phyloP scores from a whole-genome alignment of 768 basidiomycete species.

The Dacryopinax spathularia region DNA sequence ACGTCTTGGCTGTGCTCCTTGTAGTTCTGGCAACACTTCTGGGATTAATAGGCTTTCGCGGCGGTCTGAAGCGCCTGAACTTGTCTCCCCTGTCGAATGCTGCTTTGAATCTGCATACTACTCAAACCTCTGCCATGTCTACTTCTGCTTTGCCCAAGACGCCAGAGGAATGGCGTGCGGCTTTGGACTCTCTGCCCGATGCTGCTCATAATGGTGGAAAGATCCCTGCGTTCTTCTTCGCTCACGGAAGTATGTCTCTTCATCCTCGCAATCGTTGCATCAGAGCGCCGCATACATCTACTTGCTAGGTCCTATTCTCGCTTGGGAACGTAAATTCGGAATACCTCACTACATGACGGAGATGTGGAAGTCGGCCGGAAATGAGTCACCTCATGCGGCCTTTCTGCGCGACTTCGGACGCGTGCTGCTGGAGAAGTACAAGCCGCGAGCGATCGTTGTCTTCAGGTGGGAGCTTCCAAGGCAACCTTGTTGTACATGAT shows the following conservation, averaged over 20 bases:
- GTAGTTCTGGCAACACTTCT: not conserved
- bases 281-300: not conserved
- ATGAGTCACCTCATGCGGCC: constrained; percentile 37
- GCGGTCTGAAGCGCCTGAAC: too few species aligned
- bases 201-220: constrained; percentile 11
- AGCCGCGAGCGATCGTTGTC: constrained; percentile 63
- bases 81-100: too few species aligned
- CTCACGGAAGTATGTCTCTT: constrained; percentile 37
- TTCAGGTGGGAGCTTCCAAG: constrained; percentile 31
- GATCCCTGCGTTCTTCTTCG: constrained; percentile 66
- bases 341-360: not conserved
- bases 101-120: too few species aligned
- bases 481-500: not conserved
- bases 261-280: not conserved
- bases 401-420: constrained; percentile 59
- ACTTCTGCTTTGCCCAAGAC: not conserved
- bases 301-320: not conserved
- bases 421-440: constrained; percentile 49
- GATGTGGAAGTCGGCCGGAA: constrained; percentile 26
- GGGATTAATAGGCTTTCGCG: not conserved
- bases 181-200: constrained; percentile 13
- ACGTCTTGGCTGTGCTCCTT: not conserved
- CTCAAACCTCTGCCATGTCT: not conserved
- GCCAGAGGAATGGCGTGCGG: constrained; percentile 11
- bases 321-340: not conserved